Conservation (phyloP, 2,329 filamentous ascomycete genomes). For the Rhytidhysteron rufulum region DNA sequence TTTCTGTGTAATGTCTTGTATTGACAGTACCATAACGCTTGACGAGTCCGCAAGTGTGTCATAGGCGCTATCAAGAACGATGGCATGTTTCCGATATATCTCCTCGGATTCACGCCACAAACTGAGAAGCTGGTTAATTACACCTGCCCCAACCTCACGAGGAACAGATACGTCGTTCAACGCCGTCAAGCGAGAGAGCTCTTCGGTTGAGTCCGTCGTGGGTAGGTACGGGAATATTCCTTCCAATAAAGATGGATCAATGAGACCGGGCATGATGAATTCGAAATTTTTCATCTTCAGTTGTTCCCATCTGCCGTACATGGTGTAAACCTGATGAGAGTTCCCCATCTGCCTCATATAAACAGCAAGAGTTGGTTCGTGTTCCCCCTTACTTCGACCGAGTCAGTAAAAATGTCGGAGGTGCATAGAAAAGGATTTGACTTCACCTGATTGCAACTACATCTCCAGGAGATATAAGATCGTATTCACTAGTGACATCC, state of each 20-base stretch:
- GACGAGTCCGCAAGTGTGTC: conserved; percentile 40
- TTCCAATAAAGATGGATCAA: conserved; percentile 42
- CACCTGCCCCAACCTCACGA: conserved; percentile 40
- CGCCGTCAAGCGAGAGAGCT: conserved; percentile 30
- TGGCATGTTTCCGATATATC: conserved; percentile 46
- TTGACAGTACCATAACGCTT: conserved; percentile 44
- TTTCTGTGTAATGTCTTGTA: conserved; percentile 44
- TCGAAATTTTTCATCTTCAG: conserved; percentile 35
- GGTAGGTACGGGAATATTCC: conserved; percentile 52
- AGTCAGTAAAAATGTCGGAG: neutral
- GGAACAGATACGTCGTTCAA: conserved; percentile 42
- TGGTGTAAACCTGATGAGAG: conserved; percentile 47
- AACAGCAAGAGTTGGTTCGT: conserved; percentile 46
- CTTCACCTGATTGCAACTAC: conserved; percentile 44
- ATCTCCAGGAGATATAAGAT: conserved; percentile 43
- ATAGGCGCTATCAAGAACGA: conserved; percentile 49
- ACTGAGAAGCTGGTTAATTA: conserved; percentile 40
- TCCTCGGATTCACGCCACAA: conserved; percentile 45
- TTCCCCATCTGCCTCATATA: conserved; percentile 42
- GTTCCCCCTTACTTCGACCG: conserved; percentile 8
- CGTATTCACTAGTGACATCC: conserved; percentile 31
- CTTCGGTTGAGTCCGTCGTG: conserved; percentile 27
- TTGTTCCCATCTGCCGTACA: conserved; percentile 48
- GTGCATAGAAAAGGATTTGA: conserved; percentile 3
- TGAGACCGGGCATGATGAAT: conserved; percentile 49